phyloP scores from a whole-genome alignment of 176 grass and related monocot species.

The Tillandsia fasciculata region DNA sequence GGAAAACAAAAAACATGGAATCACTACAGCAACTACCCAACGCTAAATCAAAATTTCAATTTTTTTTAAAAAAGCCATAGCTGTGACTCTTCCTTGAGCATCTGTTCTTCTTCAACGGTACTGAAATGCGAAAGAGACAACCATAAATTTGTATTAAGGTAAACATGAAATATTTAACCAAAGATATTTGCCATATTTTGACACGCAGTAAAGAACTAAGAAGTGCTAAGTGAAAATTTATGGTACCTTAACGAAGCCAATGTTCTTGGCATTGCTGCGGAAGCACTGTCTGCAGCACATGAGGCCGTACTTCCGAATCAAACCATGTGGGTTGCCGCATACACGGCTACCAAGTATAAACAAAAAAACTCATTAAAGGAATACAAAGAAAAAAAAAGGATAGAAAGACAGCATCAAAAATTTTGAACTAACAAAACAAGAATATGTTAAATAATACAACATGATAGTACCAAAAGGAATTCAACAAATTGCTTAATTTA shows the following conservation, averaged over 20 bases:
- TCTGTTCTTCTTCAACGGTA: neutral
- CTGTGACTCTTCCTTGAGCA: neutral
- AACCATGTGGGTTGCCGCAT: constrained; percentile 13
- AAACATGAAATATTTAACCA: no score
- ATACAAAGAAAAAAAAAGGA: neutral
- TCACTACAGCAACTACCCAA: no score
- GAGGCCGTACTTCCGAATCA: constrained; percentile 19
- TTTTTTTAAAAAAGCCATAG: no score
- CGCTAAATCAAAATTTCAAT: no score
- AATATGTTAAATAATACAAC: no score
- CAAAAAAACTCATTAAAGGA: neutral
- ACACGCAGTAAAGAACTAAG: no score
- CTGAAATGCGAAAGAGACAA: neutral
- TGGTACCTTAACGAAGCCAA: constrained; percentile 22
- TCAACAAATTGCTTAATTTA: no score
- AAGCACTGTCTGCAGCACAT: constrained; percentile 29
- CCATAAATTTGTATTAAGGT: neutral
- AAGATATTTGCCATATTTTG: no score
- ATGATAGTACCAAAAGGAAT: no score
- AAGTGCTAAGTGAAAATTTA: neutral
- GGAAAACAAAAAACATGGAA: no score
- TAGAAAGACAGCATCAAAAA: neutral
- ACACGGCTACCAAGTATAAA: neutral
- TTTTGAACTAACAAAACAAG: no score
- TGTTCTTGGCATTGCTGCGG: constrained; percentile 19